A percentile compares a stretch with the other conserved stretches of the same genome.
Conservation (phyloP, 805 yeast genomes). For the Candida hungchunana region DNA sequence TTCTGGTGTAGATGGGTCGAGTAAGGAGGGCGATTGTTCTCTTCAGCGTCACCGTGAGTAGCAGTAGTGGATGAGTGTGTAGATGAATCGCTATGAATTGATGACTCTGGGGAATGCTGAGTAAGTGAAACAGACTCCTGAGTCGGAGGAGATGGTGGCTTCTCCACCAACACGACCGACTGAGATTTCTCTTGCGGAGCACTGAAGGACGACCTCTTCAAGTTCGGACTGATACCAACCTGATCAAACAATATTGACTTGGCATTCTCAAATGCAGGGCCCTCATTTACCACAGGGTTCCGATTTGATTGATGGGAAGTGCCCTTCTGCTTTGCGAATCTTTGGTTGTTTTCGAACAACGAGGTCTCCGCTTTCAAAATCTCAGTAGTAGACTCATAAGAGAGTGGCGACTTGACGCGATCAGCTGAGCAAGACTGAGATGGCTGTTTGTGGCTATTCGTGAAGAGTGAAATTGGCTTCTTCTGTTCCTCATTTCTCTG, state of each 20-base stretch:
- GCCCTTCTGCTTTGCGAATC: conserved; percentile 4
- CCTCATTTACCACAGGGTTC: too few species aligned
- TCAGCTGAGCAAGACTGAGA: conserved; percentile 10
- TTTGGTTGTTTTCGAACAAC: conserved; percentile 5
- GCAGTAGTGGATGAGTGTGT: too few species aligned
- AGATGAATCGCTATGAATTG: too few species aligned
- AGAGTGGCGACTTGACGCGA: conserved; percentile 23
- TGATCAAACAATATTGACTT: conserved; percentile 20
- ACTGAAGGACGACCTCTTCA: conserved; percentile 15
- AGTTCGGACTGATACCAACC: conserved; percentile 25
- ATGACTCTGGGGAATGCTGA: neutral
- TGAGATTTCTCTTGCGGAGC: too few species aligned
- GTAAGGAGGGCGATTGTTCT: neutral
- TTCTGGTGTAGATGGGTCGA: conserved; percentile 2
- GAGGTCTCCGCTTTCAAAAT: conserved; percentile 8
- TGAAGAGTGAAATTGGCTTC: conserved; percentile 4
- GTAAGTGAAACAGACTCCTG: too few species aligned
- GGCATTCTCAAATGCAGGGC: too few species aligned
- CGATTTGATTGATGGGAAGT: too few species aligned
- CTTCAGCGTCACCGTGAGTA: too few species aligned
- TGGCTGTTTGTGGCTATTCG: conserved; percentile 6
- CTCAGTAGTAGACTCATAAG: conserved; percentile 20
- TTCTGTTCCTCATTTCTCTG: neutral
- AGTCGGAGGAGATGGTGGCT: too few species aligned
- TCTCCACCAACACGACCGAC: too few species aligned